Conservation (phyloP, 2,329 filamentous ascomycete genomes). For the Cercospora berteroae region DNA sequence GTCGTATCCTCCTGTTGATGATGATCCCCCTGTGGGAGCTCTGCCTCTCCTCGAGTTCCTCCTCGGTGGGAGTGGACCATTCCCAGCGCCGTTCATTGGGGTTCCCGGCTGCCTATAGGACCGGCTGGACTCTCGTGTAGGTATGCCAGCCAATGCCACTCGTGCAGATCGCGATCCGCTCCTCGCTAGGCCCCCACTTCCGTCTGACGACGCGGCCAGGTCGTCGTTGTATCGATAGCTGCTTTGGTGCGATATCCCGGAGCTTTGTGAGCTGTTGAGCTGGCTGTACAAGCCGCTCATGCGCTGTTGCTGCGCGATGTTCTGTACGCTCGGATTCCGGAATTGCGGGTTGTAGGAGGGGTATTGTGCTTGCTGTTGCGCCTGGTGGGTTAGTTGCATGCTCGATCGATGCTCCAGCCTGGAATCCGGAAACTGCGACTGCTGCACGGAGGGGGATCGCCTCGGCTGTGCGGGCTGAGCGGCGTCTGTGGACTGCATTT, state of each 20-base stretch:
- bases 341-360: slow-evolving; percentile 27
- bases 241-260: slow-evolving; percentile 38
- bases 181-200: slow-evolving; percentile 54
- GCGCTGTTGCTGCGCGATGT: slow-evolving; percentile 36
- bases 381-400: slow-evolving; percentile 45
- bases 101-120: slow-evolving; percentile 60
- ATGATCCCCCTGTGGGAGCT: slow-evolving; percentile 28
- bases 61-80: slow-evolving; percentile 64
- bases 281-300: slow-evolving; percentile 51
- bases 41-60: slow-evolving; percentile 67
- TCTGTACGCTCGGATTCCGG: slow-evolving; percentile 34
- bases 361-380: slow-evolving; percentile 40
- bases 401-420: slow-evolving; percentile 45
- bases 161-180: slow-evolving; percentile 63
- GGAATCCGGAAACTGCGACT: slow-evolving; percentile 21
- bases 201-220: slow-evolving; percentile 31
- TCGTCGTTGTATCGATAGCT: slow-evolving; percentile 52
- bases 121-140: slow-evolving; percentile 67
- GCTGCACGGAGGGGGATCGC: slow-evolving; percentile 18
- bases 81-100: slow-evolving; percentile 55
- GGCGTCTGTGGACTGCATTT: slow-evolving; percentile 21
- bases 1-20: slow-evolving; percentile 28
- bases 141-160: slow-evolving; percentile 57
- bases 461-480: slow-evolving; percentile 15
- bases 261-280: slow-evolving; percentile 49